Percentiles rank a stretch among this genome's conserved stretches.
These are phyloP conservation scores for Pseudogymnoascus sp. DNA, from an alignment of 2,329 filamentous ascomycete genomes.

Conservation along the genomic window DNA sequence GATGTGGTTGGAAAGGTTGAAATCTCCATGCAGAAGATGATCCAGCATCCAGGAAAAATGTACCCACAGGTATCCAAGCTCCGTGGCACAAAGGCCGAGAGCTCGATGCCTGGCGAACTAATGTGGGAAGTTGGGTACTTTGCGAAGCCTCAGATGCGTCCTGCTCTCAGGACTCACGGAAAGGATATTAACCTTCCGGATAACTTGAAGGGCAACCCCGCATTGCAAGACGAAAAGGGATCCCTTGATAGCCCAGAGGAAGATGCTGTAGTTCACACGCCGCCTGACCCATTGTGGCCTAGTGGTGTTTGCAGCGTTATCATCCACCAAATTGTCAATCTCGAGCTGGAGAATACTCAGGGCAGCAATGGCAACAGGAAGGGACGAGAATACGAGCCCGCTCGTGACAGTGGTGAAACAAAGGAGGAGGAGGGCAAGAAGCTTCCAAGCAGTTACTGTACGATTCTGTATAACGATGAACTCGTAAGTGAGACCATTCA, in stretches of 20 bases:
- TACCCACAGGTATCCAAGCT: conserved; percentile 82
- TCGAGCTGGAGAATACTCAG: conserved; percentile 86
- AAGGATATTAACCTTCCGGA: conserved; percentile 72
- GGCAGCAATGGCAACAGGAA: conserved; percentile 75
- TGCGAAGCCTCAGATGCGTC: conserved; percentile 79
- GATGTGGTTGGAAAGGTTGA: conserved; percentile 95
- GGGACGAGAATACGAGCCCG: conserved; percentile 82
- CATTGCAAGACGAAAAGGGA: conserved; percentile 84
- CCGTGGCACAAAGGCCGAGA: conserved; percentile 73
- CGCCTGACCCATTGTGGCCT: conserved; percentile 93
- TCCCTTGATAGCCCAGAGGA: conserved; percentile 65
- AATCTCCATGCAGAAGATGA: conserved; percentile 87
- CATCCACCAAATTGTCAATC: conserved; percentile 89
- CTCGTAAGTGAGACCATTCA: conserved; percentile 40
- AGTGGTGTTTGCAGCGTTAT: conserved; percentile 81
- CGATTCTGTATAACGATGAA: conserved; percentile 82
- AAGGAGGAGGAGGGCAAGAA: conserved; percentile 75
- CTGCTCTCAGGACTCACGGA: conserved; percentile 77
- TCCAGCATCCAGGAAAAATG: conserved; percentile 89
- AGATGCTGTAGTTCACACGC: conserved; percentile 80
- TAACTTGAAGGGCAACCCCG: conserved; percentile 63
- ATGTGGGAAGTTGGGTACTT: conserved; percentile 98
- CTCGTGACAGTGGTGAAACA: conserved; percentile 73
- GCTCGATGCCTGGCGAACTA: conserved; percentile 84
- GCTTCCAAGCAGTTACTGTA: conserved; percentile 88